These are phyloP conservation scores for Penicillium verrucosum DNA, from an alignment of 2,329 filamentous ascomycete species.

Conservation along the genomic window DNA sequence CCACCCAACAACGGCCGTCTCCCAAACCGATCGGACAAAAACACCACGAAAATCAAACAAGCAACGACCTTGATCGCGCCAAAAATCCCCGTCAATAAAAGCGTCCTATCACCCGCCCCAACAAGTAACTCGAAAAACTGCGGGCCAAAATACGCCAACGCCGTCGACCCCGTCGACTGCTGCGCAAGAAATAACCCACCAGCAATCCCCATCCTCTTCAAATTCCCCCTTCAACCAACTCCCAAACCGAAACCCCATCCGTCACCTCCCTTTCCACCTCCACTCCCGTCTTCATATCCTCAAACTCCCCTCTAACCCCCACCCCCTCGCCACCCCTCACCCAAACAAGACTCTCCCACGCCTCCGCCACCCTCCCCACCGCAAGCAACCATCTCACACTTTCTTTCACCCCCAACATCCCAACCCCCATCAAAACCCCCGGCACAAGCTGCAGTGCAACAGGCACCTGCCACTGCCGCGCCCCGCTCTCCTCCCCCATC, in stretches of 20 bases:
- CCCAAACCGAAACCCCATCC: too few species aligned
- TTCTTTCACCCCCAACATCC: constrained; percentile 44
- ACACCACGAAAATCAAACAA: constrained; percentile 52
- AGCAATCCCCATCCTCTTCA: constrained; percentile 36
- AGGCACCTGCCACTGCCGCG: constrained; percentile 56
- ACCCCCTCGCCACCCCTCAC: constrained; percentile 47
- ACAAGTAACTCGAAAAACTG: constrained; percentile 55
- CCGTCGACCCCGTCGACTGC: constrained; percentile 54
- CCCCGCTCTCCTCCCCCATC: constrained; percentile 15
- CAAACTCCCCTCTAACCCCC: constrained; percentile 45
- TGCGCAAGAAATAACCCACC: constrained; percentile 51
- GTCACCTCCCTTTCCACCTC: background rate
- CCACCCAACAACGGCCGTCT: constrained; percentile 51
- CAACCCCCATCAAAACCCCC: constrained; percentile 47
- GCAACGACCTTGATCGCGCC: constrained; percentile 53
- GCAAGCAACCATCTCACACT: constrained; percentile 51
- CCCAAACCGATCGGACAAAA: constrained; percentile 52
- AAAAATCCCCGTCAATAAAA: constrained; percentile 54
- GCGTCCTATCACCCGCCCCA: constrained; percentile 43
- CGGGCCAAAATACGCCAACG: constrained; percentile 54
- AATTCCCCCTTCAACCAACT: too few species aligned
- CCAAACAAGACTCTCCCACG: constrained; percentile 49
- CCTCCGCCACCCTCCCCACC: constrained; percentile 42
- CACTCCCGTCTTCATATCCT: constrained; percentile 47
- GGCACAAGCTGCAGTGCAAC: constrained; percentile 53